Evolutionary conservation across 2,329 filamentous ascomycete genomes (phyloP), one percentile per base, ranked within the genome.

Genomic region (Dendryphion nanum): DNA sequence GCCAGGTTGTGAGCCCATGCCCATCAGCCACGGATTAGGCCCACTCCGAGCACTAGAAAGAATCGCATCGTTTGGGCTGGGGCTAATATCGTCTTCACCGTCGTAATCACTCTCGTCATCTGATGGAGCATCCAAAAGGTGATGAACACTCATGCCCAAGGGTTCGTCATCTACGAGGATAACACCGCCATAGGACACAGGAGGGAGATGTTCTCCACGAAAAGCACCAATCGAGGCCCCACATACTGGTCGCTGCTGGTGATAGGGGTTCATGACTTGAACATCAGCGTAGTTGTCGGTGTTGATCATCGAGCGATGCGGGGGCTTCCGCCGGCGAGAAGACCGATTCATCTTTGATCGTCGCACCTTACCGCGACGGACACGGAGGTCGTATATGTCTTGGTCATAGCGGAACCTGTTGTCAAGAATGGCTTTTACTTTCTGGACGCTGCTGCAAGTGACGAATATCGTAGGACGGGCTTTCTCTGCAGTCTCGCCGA

Each of bases 141-240:
- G 91, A 57, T 97, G 91, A 0, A 97, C 91, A 16, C 89, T 96
- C 87, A 97, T 93, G 10, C 91, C 91, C 55, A 89, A 93, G 0
- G 87, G 81, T 61, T 85, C 82, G 38, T 86, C 82, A 57, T 97
- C 89, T 2, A 97, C 81, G 20, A 93, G 71, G 28, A 97, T 81
- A 4, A 95, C 76, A 6, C 91, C 91, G 10, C 91, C 91, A 50
- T 95, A 89, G 20, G 89, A 94, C 3, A 95, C 91, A 2, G 91
- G 89, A 5, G 90, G 89, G 3, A 96, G 73, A 58, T 96, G 91
- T 30, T 86, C 82, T 48, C 89, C 81, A 35, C 87, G 82, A 74
- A 88, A 96, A 1, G 90, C 90, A 5, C 91, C 91, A 42, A 97
- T 96, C 30, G 89, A 95, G 6, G 91, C 91, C 1, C 91, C 91